Conservation (phyloP, 352 stramenopile species). For the Halophytophthora polymorphica region DNA sequence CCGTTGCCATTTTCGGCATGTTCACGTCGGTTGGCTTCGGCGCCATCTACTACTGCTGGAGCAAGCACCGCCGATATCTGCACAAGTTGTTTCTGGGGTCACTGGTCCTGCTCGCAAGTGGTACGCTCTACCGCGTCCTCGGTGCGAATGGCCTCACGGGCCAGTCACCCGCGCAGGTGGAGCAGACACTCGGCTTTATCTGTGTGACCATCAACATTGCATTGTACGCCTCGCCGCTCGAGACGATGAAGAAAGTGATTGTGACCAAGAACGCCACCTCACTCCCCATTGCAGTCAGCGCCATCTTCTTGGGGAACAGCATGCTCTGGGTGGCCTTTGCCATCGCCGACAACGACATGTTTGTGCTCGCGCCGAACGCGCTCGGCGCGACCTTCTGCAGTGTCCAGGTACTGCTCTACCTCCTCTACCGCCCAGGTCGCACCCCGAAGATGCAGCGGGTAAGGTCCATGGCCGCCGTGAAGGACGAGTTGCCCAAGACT, state of each 20-base stretch:
- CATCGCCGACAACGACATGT: conserved; percentile 4
- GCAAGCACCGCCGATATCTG: conserved; percentile 1
- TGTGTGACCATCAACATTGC: neutral
- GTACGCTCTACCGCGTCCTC: conserved; percentile 3
- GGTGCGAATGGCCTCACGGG: neutral
- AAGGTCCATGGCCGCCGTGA: neutral
- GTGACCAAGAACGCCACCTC: neutral
- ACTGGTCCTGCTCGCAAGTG: neutral
- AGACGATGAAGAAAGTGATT: conserved; percentile 4
- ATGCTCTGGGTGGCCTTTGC: neutral
- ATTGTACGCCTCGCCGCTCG: conserved; percentile 7
- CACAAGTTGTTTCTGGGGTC: neutral
- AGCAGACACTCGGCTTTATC: conserved; percentile 3
- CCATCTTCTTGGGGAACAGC: conserved; percentile 3
- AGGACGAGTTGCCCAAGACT: neutral
- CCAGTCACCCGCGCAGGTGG: neutral
- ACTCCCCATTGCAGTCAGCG: conserved; percentile 5
- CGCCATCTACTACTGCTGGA: neutral
- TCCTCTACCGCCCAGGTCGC: conserved; percentile 16
- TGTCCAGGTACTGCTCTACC: conserved; percentile 35
- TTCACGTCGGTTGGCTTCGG: conserved; percentile 2
- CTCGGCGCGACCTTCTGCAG: conserved; percentile 23
- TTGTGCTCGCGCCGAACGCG: conserved; percentile 6
- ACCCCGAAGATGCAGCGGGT: neutral
- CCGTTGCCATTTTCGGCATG: conserved; percentile 2